Evolutionary conservation across 2,329 filamentous ascomycete genomes (phyloP).

Genomic region (Nemania bipapillata): DNA sequence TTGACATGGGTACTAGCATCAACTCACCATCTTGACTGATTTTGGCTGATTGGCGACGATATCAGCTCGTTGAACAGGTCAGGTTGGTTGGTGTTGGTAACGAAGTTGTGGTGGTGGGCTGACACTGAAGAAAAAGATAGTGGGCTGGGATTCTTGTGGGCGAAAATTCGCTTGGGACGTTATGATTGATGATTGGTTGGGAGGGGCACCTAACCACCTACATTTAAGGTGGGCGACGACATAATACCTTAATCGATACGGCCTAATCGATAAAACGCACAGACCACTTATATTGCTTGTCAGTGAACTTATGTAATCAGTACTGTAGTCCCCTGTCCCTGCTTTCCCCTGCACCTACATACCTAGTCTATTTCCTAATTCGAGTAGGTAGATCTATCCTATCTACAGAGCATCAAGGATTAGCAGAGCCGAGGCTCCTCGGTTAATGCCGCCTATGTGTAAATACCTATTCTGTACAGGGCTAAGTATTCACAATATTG

Average conservation of each 20-base stretch:
- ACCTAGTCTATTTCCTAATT: neutral
- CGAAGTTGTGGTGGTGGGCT: slow-evolving; percentile 31
- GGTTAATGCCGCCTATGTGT: neutral
- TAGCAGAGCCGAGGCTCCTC: slow-evolving; percentile 34
- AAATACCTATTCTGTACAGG: neutral
- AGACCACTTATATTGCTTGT: slow-evolving; percentile 28
- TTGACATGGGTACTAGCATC: slow-evolving; percentile 51
- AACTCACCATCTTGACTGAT: slow-evolving; percentile 77
- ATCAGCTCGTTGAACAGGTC: slow-evolving; percentile 44
- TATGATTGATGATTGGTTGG: slow-evolving; percentile 31
- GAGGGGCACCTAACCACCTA: too few relatives aligned
- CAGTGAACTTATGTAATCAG: too few relatives aligned
- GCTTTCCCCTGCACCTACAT: neutral
- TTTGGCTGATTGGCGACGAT: slow-evolving; percentile 58
- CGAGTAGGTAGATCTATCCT: neutral
- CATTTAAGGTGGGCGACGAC: slow-evolving; percentile 54
- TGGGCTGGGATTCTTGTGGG: slow-evolving; percentile 52
- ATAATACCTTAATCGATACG: too few relatives aligned
- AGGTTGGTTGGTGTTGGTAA: slow-evolving; percentile 35
- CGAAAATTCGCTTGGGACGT: slow-evolving; percentile 51
- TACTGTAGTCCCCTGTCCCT: neutral
- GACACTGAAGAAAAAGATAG: slow-evolving; percentile 41
- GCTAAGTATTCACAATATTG: neutral
- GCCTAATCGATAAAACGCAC: too few relatives aligned
- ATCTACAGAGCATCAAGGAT: too few relatives aligned